Base-by-base conservation (phyloP, 2,329 filamentous ascomycete species). In the Fusarium mundagurra region DNA sequence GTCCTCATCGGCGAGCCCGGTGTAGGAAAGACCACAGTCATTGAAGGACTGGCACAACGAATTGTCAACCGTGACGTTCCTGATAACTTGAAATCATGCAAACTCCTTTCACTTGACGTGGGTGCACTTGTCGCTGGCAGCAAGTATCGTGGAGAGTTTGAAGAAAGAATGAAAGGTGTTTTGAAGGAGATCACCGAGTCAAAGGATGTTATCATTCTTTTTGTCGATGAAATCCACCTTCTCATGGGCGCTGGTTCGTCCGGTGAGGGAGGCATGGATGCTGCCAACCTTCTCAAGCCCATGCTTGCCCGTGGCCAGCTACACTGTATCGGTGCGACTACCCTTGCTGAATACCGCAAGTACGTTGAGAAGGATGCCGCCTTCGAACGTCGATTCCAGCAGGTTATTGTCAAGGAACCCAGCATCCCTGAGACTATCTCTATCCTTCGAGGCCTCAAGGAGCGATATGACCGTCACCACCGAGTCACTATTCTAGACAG, bases 311-410 rank as follows among this genome's bases (percentile, higher is more conserved):
- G 96, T 81, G 96, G 96, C 61, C 96, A 98, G 83, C 88, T 99
- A 68, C 96, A 99, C 88, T 99, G 96, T 81, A 98, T 99, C 73
- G 96, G 96, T 83, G 96, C 96, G 11, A 99, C 96, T 5, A 99
- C 96, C 4, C 89, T 99, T 67, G 91, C 92, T 71, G 96, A 99
- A 83, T 99, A 99, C 85, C 91, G 96, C 80, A 99, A 99, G 84
- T 98, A 99, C 84, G 98, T 99, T 73, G 96, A 99, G 83, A 99
- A 99, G 85, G 96, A 99, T 79, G 93, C 94, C 51, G 96, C 96
- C 53, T 99, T 99, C 82, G 96, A 99, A 84, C 94, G 96, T 84
- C 94, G 96, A 83, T 99, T 99, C 89, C 96, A 99, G 83, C 96
- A 99, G 84, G 96, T 99, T 44, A 84, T 99, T 50, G 96, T 98